Base-by-base conservation (phyloP, 768 basidiomycete species). In the Chalciporus chontae region DNA sequence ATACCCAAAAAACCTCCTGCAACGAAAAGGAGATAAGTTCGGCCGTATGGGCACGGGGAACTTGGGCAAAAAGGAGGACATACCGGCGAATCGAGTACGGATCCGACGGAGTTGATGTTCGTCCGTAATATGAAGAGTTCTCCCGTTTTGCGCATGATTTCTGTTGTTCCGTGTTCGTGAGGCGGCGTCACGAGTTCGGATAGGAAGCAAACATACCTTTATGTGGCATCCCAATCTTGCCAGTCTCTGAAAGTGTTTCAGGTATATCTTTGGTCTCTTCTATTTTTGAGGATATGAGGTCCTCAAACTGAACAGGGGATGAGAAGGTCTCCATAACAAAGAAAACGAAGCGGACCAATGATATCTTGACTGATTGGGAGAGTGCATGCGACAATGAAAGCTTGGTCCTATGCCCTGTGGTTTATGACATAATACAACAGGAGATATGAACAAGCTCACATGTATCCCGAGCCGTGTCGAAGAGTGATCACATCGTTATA, bases 401-500 rank as follows among this genome's bases (percentile, higher is more conserved):
- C 70, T 96, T 97, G 5, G 94, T 96, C 94, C 94, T 96, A 54
- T 27, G 40, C 40, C 11, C 47, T 43, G 39, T 36, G n/a, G 40
- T 31, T 50, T 44, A 50, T 47, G 46, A 50, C 29, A 56, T 46
- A 15, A 45, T 32, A 50, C 44, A 47, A 43, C 6, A 41, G 27
- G 51, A 3, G 27, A 60, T 48, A 50, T 47, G 49, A 60, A 55
- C 14, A 21, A 40, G 68, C 88, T 59, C 59, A 94, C 94, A 97
- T 95, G 69, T 94, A 94, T 54, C 93, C 87, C 10, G 94, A 96
- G 24, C 94, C 94, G 67, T 90, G 91, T 50, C 93, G 84, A 32
- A 96, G 77, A 3, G 94, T 91, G 51, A 97, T 96, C 37, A 97
- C 94, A 69, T 97, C 94, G 72, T 97, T 97, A 70, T 94, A 97